Evolutionary conservation across 331 rosid genomes (phyloP).

Genomic region (Erythrophleum ivorense): DNA sequence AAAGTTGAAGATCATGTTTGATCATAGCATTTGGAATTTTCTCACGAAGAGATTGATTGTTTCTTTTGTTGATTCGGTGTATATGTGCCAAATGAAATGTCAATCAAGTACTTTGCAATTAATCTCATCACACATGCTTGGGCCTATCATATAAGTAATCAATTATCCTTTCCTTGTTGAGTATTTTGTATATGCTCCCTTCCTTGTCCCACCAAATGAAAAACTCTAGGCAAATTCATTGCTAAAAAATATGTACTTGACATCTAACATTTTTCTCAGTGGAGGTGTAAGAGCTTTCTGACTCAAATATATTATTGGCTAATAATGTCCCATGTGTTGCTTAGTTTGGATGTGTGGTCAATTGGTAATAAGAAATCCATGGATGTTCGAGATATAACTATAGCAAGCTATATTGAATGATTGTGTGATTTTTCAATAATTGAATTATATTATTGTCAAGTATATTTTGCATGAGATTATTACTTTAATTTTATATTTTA

Average conservation of each 20-base stretch:
- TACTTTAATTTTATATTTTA: neutral
- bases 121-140: slow-evolving; percentile 17
- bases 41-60: slow-evolving; percentile 7
- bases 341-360: slow-evolving; percentile 1
- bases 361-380: neutral
- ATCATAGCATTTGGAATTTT: neutral
- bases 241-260: neutral
- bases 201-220: neutral
- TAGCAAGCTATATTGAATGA: neutral
- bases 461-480: neutral
- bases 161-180: neutral
- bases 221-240: neutral
- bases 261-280: neutral
- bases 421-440: neutral
- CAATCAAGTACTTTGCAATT: slow-evolving; percentile 17
- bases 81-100: slow-evolving; percentile 23
- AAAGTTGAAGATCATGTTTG: neutral
- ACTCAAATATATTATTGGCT: slow-evolving; percentile 1
- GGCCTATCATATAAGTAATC: neutral
- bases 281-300: neutral
- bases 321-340: neutral
- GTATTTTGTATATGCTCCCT: neutral
- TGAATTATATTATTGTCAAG: neutral
- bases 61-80: slow-evolving; percentile 2
- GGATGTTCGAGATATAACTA: neutral